Percentiles rank a stretch among this genome's conserved stretches.
phyloP scores from a whole-genome alignment of 1,139 yeast species.

The Saccharomycopsis hybrid region DNA sequence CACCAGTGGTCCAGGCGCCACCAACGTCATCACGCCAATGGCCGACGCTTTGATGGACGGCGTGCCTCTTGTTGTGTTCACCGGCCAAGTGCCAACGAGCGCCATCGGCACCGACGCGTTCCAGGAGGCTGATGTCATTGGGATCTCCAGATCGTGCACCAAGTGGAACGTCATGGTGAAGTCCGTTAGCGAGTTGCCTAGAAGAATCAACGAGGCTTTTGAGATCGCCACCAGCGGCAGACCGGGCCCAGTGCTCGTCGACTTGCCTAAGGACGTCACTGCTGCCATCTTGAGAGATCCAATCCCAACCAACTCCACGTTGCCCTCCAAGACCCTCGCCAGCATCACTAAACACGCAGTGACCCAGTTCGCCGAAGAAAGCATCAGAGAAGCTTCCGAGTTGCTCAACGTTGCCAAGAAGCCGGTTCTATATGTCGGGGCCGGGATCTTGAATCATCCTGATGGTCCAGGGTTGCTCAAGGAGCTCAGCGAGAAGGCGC shows the following conservation, averaged over 20 bases:
- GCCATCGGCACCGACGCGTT: constrained; percentile 98
- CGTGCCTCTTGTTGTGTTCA: constrained; percentile 93
- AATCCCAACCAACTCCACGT: constrained; percentile 77
- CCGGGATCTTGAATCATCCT: constrained; percentile 73
- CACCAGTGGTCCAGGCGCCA: constrained; percentile 98
- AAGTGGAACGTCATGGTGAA: constrained; percentile 99
- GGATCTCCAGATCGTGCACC: constrained; percentile 94
- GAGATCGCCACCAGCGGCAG: constrained; percentile 95
- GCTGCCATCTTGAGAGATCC: constrained; percentile 82
- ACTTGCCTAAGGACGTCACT: constrained; percentile 95
- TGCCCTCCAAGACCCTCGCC: constrained; percentile 75
- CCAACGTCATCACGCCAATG: constrained; percentile 94
- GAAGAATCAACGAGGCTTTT: constrained; percentile 94
- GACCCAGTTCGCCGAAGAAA: constrained; percentile 69
- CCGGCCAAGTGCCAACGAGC: constrained; percentile 94
- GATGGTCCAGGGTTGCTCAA: constrained; percentile 77
- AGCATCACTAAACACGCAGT: constrained; percentile 67
- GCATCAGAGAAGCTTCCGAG: constrained; percentile 70
- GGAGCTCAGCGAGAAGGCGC: constrained; percentile 84
- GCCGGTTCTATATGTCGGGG: constrained; percentile 89
- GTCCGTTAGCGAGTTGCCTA: constrained; percentile 87
- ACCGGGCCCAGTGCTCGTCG: constrained; percentile 98
- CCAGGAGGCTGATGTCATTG: constrained; percentile 98
- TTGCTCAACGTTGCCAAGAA: constrained; percentile 76
- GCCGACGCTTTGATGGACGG: constrained; percentile 98